Base-by-base conservation (phyloP, 2,329 filamentous ascomycete genomes). In the Trichoderma asperellum region DNA sequence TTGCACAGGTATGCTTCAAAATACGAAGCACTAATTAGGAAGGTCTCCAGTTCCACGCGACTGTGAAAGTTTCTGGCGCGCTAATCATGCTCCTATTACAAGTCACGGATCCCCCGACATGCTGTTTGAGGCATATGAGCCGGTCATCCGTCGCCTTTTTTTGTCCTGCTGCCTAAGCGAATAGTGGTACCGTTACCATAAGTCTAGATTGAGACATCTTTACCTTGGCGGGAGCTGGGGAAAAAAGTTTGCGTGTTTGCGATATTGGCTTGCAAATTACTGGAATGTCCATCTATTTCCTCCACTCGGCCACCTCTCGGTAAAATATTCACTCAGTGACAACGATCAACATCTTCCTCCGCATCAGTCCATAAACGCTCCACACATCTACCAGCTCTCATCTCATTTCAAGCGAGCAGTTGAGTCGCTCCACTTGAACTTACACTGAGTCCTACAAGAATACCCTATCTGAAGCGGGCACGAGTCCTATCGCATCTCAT, bases 31-130 rank as follows among this genome's bases (percentile, higher is more conserved):
- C 37, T 8, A 21, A 65, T 65, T 65, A 65, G 63, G 63, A 59
- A 52, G 55, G 37, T 49, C 24, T 59, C 29, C 29, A 21, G 27
- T 57, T 59, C 58, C 55, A 59, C 40, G 55, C 49, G 55, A 49
- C 40, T 6, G 18, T n/a, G n/a, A 58, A 58, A 18, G 21, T 59
- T 59, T 43, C 53, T 32, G 40, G 29, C 37, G 64, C 55, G 29
- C 56, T 67, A 67, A 59, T 59, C 55, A 59, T 27, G 55, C 55
- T 52, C 55, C 35, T 52, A 32, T 34, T 52, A 32, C 27, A 57
- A 49, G 18, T 35, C 5, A 34, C 21, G 32, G 7, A 24, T 57
- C 18, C 18, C 18, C 27, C 27, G 52, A 55, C 7, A 55, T 29
- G 24, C 52, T 27, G 21, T 58, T 35, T 58, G 56, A 58, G 56